A percentile compares a stretch with the other conserved stretches of the same genome.
Evolutionary conservation across 257 asterid species (phyloP).

Genomic region (Euphrasia confusa): DNA sequence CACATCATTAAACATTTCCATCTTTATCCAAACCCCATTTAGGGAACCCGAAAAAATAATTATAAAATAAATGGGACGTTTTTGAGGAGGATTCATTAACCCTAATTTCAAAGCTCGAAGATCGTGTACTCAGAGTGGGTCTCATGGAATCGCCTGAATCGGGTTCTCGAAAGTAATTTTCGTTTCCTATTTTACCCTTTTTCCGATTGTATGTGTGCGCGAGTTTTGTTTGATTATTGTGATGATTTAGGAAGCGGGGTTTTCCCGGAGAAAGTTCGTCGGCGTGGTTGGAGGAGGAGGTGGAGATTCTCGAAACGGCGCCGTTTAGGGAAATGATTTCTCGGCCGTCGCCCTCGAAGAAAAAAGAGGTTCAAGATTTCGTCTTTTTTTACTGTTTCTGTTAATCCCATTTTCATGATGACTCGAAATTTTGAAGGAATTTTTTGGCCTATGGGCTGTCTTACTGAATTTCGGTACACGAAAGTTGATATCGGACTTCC

Average conservation of each 20-base stretch:
- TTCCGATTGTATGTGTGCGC: background rate
- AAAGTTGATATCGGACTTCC: too few relatives aligned
- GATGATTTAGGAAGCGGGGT: constrained; percentile 50
- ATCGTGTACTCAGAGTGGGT: constrained; percentile 20
- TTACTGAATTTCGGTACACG: too few relatives aligned
- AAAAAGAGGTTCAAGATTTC: constrained; percentile 45
- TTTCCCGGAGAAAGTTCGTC: constrained; percentile 54
- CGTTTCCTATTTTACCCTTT: background rate
- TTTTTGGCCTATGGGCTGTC: background rate
- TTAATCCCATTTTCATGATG: constrained; percentile 1
- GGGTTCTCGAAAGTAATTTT: constrained; percentile 40
- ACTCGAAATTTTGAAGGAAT: background rate
- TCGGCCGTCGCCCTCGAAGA: constrained; percentile 32
- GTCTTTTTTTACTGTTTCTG: background rate
- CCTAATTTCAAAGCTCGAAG: constrained; percentile 15
- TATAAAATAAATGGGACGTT: background rate
- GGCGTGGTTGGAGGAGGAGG: constrained; percentile 41
- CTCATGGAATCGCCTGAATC: constrained; percentile 69
- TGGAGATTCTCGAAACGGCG: constrained; percentile 53
- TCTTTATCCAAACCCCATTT: background rate
- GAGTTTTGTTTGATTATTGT: constrained; percentile 24
- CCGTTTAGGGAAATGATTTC: constrained; percentile 38
- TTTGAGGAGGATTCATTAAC: constrained; percentile 10
- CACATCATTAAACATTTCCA: background rate
- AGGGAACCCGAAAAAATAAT: background rate